phyloP scores from a whole-genome alignment of 2,329 filamentous ascomycete genomes.

The Sordariomycetes sp. region DNA sequence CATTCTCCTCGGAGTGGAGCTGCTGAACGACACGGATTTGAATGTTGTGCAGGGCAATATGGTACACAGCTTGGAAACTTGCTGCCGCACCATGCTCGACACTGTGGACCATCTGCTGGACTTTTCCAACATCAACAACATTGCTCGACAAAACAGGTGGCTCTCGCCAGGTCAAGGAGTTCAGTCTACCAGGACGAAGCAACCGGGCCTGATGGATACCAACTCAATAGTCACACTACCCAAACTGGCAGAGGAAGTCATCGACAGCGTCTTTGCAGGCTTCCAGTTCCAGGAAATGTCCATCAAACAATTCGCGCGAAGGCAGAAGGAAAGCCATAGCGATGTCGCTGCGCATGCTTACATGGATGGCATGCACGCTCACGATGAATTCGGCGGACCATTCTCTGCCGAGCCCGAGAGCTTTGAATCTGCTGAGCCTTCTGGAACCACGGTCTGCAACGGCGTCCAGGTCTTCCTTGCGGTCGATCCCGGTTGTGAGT shows the following conservation, averaged over 20 bases:
- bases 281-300: constrained; percentile 24
- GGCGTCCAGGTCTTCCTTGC: constrained; percentile 37
- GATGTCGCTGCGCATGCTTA: constrained; percentile 1
- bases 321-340: not conserved
- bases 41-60: constrained; percentile 35
- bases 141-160: no score
- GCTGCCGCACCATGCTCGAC: constrained; percentile 37
- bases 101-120: constrained; percentile 44
- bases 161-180: no score
- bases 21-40: constrained; percentile 42
- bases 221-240: constrained; percentile 23
- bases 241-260: constrained; percentile 32
- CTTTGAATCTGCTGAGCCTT: no score
- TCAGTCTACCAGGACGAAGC: not conserved
- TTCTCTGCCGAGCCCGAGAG: no score
- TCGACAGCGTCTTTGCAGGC: constrained; percentile 36
- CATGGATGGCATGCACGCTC: not conserved
- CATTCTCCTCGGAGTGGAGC: constrained; percentile 43
- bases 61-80: constrained; percentile 39
- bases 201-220: constrained; percentile 8
- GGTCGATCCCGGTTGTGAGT: constrained; percentile 34
- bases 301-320: not conserved
- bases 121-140: constrained; percentile 44
- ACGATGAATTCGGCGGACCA: constrained; percentile 5
- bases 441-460: no score